Percentiles rank a stretch among this genome's conserved stretches.
phyloP scores from a whole-genome alignment of 2,329 filamentous ascomycete genomes.

The Penicillium sumatraense region DNA sequence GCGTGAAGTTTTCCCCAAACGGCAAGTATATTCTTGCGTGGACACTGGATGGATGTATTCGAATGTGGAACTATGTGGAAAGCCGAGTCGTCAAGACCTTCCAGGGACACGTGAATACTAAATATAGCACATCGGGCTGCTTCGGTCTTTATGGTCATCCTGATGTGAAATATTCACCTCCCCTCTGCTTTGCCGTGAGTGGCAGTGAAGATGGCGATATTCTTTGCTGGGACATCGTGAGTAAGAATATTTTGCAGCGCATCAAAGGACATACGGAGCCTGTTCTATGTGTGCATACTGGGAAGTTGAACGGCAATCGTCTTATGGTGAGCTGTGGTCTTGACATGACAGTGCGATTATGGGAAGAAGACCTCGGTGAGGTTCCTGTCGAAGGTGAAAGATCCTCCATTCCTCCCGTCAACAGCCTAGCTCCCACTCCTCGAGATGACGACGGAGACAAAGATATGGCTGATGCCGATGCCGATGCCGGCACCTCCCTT shows the following conservation, averaged over 20 bases:
- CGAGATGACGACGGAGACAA: slow-evolving; percentile 16
- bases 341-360: slow-evolving; percentile 66
- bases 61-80: slow-evolving; percentile 93
- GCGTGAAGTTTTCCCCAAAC: slow-evolving; percentile 91
- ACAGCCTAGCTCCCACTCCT: not conserved
- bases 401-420: not conserved
- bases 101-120: slow-evolving; percentile 84
- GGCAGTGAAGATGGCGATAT: slow-evolving; percentile 88
- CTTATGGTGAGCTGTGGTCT: slow-evolving; percentile 66
- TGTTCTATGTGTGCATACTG: slow-evolving; percentile 65
- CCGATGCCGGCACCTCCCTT: not conserved
- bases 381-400: not conserved
- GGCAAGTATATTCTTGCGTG: slow-evolving; percentile 91
- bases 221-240: slow-evolving; percentile 87
- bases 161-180: slow-evolving; percentile 39
- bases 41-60: slow-evolving; percentile 85
- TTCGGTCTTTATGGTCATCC: slow-evolving; percentile 70
- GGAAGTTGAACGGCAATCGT: slow-evolving; percentile 52
- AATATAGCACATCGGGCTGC: slow-evolving; percentile 81
- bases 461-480: slow-evolving; percentile 20
- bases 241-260: slow-evolving; percentile 78
- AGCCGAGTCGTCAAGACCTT: slow-evolving; percentile 96
- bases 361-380: slow-evolving; percentile 53
- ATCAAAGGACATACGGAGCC: slow-evolving; percentile 61
- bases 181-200: slow-evolving; percentile 68